phyloP scores from a whole-genome alignment of 2,329 filamentous ascomycete genomes.

The Eutypella sp. region DNA sequence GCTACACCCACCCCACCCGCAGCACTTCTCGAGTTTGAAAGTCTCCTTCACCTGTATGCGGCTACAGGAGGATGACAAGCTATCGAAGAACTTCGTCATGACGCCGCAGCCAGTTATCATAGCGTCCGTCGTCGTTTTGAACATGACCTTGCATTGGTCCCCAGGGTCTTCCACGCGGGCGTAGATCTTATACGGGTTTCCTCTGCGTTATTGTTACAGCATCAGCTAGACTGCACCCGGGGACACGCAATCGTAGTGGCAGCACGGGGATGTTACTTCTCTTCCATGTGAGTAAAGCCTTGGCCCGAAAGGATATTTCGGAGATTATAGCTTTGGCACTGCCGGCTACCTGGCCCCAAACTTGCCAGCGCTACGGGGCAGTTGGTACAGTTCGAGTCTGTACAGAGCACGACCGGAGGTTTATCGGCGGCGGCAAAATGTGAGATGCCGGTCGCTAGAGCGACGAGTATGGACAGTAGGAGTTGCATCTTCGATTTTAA shows the following conservation, averaged over 20 bases:
- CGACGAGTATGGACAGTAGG: neutral
- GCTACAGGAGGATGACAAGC: neutral
- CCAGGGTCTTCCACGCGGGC: neutral
- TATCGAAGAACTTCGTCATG: neutral
- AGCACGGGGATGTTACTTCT: neutral
- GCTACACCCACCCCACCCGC: neutral
- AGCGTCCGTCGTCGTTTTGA: neutral
- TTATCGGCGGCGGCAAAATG: neutral
- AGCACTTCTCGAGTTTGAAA: neutral
- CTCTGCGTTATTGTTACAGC: neutral
- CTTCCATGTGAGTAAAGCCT: neutral
- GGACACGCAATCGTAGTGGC: neutral
- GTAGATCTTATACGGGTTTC: neutral
- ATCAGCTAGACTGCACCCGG: neutral
- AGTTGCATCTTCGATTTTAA: neutral
- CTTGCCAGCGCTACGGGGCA: neutral
- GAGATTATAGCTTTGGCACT: neutral
- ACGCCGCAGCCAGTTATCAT: neutral
- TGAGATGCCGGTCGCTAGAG: neutral
- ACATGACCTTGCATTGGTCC: neutral
- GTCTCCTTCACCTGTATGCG: neutral
- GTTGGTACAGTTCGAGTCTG: neutral
- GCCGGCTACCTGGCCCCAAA: neutral
- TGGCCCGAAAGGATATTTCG: neutral
- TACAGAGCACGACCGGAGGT: neutral